Conservation (phyloP, 2,329 filamentous ascomycete species). For the Colletotrichum zoysiae region DNA sequence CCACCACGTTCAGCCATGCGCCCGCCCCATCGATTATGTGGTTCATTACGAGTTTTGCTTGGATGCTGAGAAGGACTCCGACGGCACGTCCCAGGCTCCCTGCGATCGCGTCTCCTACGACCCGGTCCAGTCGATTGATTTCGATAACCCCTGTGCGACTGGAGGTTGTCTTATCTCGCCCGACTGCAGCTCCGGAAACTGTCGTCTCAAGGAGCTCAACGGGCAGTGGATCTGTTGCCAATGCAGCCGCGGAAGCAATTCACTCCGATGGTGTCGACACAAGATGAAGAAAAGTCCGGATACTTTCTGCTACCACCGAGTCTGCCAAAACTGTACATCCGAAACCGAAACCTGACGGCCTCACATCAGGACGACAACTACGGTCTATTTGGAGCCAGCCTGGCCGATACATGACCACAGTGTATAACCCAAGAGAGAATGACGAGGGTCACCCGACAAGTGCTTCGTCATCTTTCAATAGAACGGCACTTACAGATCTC, state of each 20-base stretch:
- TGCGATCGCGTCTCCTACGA: conserved; percentile 47
- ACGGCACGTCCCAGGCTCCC: conserved; percentile 45
- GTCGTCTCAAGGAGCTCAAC: conserved; percentile 62
- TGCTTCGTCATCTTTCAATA: conserved; percentile 11
- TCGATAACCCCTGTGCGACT: conserved; percentile 58
- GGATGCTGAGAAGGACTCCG: conserved; percentile 50
- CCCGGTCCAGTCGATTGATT: conserved; percentile 50
- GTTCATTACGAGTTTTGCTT: conserved; percentile 60
- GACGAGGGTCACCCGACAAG: background rate
- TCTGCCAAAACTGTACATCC: conserved; percentile 58
- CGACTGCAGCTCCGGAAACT: conserved; percentile 61
- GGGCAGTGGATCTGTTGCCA: conserved; percentile 64
- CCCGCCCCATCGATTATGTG: conserved; percentile 54
- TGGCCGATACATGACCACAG: background rate
- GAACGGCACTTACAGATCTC: background rate
- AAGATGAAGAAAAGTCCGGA: conserved; percentile 60
- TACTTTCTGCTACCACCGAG: conserved; percentile 65
- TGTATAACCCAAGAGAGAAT: background rate
- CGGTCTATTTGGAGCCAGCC: background rate
- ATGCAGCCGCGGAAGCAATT: conserved; percentile 61
- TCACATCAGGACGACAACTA: background rate
- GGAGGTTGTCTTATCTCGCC: conserved; percentile 60
- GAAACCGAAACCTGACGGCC: conserved; percentile 45
- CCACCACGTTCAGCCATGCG: conserved; percentile 61
- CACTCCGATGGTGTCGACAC: conserved; percentile 59